Evolutionary conservation across 208 protist genomes (phyloP), one percentile per base, ranked within the genome.

Genomic region (Leishmania braziliensis): DNA sequence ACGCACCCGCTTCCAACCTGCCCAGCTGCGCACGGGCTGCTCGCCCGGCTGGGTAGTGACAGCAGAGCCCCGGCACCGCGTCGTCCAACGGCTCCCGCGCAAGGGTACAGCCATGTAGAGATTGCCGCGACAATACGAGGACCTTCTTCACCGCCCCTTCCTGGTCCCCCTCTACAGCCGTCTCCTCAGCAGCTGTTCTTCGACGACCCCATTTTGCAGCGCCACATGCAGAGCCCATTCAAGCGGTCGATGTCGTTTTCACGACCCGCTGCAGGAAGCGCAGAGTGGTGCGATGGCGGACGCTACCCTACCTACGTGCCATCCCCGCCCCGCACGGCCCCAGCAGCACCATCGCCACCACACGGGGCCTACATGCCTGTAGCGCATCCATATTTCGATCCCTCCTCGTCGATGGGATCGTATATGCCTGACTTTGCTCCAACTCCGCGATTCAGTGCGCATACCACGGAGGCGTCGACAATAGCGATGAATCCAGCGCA

Each of bases 131-230:
- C 16, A n/a, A 29, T 53, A n/a, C 43, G n/a, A 58, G 14, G 10
- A 6, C 29, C 8, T 33, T 46, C 72, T 60, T 23, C 72, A 63
- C 48, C 72, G 72, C 3, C 48, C 8, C 33, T n/a, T 6, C 12
- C 72, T 20, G 33, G 51, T 46, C 4, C 72, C 43, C 29, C 26
- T 54, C 58, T 50, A 14, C 75, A 33, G 23, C 75, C 56, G 33
- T 23, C 29, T 10, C 60, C 14, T 36, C 51, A 69, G 1, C 75
- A 53, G 12, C 58, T 46, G 18, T 72, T 79, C 76, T 79, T 79
- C 14, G 76, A 79, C 66, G 76, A 79, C 46, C 76, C 76, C 9
- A 23, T 79, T 4, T 29, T 79, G 29, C 76, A 79, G 76, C 76
- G 76, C 50, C 48, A 39, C 48, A 16, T 53, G 6, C 50, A 43